These are phyloP conservation scores for Akanthomyces dipterigenus DNA, from an alignment of 2,329 filamentous ascomycete species.

Conservation along the genomic window DNA sequence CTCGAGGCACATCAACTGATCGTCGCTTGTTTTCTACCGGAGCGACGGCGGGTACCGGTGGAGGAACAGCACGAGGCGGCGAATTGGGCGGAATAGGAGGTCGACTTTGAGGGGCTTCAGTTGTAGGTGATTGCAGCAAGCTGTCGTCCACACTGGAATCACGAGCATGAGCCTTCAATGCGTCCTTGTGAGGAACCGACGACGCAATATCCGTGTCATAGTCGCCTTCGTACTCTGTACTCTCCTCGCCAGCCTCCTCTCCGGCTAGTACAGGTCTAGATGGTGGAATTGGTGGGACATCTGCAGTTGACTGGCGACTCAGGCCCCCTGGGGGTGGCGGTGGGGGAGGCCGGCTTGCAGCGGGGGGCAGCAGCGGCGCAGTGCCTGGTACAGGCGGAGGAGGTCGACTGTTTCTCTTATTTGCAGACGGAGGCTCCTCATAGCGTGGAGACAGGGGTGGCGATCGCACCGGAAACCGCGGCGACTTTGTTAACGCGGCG, in stretches of 20 bases:
- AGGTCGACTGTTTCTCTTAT: conserved; percentile 49
- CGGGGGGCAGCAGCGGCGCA: conserved; percentile 38
- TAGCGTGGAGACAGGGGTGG: conserved; percentile 29
- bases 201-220: conserved; percentile 97
- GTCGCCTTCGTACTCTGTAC: conserved; percentile 93
- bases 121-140: conserved; percentile 49
- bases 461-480: conserved; percentile 19
- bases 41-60: conserved; percentile 58
- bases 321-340: conserved; percentile 54
- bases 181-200: conserved; percentile 90
- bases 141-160: conserved; percentile 71
- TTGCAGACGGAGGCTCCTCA: conserved; percentile 33
- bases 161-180: conserved; percentile 72
- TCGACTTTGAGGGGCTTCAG: conserved; percentile 36
- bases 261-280: conserved; percentile 36
- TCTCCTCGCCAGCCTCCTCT: conserved; percentile 67
- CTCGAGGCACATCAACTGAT: conserved; percentile 66
- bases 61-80: conserved; percentile 55
- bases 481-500: conserved; percentile 29
- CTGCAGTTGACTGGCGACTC: conserved; percentile 54
- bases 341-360: conserved; percentile 56
- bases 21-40: conserved; percentile 46
- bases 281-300: conserved; percentile 40
- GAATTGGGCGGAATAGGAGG: conserved; percentile 47
- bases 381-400: conserved; percentile 56